A percentile compares a stretch with the other conserved stretches of the same genome.
Evolutionary conservation across 116 monocot species (phyloP).

Genomic region (Trichopus zeylanicus): DNA sequence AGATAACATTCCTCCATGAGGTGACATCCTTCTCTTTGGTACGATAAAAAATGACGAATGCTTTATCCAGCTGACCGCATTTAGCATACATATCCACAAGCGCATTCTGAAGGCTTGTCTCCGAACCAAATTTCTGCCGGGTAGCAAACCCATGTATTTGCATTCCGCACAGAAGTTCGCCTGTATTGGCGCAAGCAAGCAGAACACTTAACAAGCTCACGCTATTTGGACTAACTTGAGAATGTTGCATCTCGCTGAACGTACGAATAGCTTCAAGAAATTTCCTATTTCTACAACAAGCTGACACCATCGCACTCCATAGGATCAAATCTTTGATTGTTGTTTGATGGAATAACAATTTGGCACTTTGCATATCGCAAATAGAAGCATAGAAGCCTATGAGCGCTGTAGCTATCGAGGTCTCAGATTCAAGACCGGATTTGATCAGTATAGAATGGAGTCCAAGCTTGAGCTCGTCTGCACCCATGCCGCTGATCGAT

Average conservation of each 20-base stretch:
- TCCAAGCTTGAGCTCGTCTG: slow-evolving; percentile 2
- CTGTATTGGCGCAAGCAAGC: slow-evolving; percentile 32
- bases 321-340: slow-evolving; percentile 34
- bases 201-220: slow-evolving; percentile 33
- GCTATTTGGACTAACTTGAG: slow-evolving; percentile 13
- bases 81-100: slow-evolving; percentile 43
- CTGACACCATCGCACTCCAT: slow-evolving; percentile 41
- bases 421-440: slow-evolving; percentile 12
- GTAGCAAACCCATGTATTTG: slow-evolving; percentile 38
- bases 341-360: slow-evolving; percentile 12
- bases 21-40: slow-evolving; percentile 28
- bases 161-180: slow-evolving; percentile 17
- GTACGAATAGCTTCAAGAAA: slow-evolving; percentile 22
- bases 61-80: slow-evolving; percentile 18
- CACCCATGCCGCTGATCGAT: slow-evolving; percentile 6
- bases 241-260: slow-evolving; percentile 27
- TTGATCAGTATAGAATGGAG: slow-evolving; percentile 29
- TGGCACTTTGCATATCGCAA: slow-evolving; percentile 11
- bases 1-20: slow-evolving; percentile 50
- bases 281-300: slow-evolving; percentile 20
- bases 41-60: slow-evolving; percentile 21
- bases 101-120: slow-evolving; percentile 33
- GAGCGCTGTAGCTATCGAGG: slow-evolving; percentile 29
- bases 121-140: slow-evolving; percentile 14
- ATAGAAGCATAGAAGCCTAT: slow-evolving; percentile 31